Base-by-base conservation (phyloP, 1,284 basidiomycete species). In the Termitomyces sp. region DNA sequence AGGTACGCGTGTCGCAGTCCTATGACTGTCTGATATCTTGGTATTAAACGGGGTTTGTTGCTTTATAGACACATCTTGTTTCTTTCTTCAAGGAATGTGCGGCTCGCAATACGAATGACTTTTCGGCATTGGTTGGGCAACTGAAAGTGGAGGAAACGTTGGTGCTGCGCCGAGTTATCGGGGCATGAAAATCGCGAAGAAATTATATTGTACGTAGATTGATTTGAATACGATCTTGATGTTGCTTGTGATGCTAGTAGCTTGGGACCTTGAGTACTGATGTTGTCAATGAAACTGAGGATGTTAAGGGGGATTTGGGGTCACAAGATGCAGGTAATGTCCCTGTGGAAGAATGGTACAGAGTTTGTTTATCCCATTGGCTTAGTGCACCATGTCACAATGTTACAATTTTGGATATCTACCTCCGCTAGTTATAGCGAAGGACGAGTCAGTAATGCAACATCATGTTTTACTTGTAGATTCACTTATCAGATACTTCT, bases 21-120 rank as follows among this genome's bases (percentile, higher is more conserved):
- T 7, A 6, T 12, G n/a, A 33, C 6, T 33, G 8, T 5, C 13
- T 46, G 19, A 30, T 34, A 52, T 34, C 24, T 39, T 36, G 51
- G n/a, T 34, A 1, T 21, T 48, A 3, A 42, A 34, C 7, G 10
- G 3, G 15, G 3, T 31, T 15, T 19, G 19, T 34, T 19, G 5
- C 13, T 53, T 47, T 58, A 21, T 58, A 92, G 90, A 77, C 75
- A 2, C 84, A 91, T 65, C 70, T 92, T 26, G 59, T 84, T 9
- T 67, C 75, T 1, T 92, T 93, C 57, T 60, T 64, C 40, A 55
- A 51, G 28, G 61, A 62, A 46, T 64, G 62, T n/a, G 62, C 61
- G 15, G 51, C 59, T 33, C 62, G 47, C 5, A 62, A 64, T 38
- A 61, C 58, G 7, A 59, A 38, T 28, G 56, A 57, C 21, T 64